These are phyloP conservation scores for Trichoderma brevicompactum DNA, from an alignment of 2,329 filamentous ascomycete species.

Conservation along the genomic window DNA sequence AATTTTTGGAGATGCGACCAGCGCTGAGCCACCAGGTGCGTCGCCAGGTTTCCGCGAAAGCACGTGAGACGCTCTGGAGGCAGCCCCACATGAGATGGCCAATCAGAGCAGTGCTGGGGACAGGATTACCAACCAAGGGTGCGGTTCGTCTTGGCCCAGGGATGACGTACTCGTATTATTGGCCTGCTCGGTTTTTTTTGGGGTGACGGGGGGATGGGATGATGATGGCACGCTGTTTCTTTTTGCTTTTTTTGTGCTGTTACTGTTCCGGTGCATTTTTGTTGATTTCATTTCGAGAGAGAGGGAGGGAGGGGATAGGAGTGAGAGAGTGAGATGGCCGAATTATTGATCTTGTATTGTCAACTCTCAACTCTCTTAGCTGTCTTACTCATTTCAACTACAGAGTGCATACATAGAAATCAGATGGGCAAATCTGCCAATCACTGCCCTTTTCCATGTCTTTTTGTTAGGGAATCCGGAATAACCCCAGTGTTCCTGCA, in stretches of 20 bases:
- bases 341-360: too few species aligned
- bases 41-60: slow-evolving; percentile 50
- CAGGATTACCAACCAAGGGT: slow-evolving; percentile 1
- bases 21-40: slow-evolving; percentile 38
- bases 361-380: too few species aligned
- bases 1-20: slow-evolving; percentile 41
- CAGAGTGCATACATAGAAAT: neutral
- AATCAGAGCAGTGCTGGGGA: neutral
- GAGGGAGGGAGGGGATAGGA: too few species aligned
- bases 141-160: neutral
- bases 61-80: slow-evolving; percentile 45
- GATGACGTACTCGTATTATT: slow-evolving; percentile 23
- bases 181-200: neutral
- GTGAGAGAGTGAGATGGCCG: too few species aligned
- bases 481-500: neutral
- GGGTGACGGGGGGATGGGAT: too few species aligned
- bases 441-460: too few species aligned
- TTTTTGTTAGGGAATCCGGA: too few species aligned
- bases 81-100: neutral
- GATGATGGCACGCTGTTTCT: too few species aligned
- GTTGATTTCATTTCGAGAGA: too few species aligned
- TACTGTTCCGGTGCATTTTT: too few species aligned
- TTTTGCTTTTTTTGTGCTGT: neutral
- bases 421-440: neutral
- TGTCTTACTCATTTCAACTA: too few species aligned